Base-by-base conservation (phyloP, 23 red algal species). In the Gracilaria caudata region DNA sequence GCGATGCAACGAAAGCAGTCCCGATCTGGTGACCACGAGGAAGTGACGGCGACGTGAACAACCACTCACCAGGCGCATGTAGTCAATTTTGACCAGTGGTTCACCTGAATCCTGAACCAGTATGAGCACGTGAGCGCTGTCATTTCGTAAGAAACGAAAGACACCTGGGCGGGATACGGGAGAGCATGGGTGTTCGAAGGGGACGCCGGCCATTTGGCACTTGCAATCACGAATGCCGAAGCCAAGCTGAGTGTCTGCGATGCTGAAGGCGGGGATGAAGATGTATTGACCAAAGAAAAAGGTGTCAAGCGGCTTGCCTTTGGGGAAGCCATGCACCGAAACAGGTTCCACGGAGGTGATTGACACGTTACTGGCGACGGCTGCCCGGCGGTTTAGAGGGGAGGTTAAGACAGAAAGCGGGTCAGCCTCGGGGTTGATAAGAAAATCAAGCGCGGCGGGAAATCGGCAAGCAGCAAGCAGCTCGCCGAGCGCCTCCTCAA, bases 211-310 rank as follows among this genome's bases (percentile, higher is more conserved):
- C 4, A 26, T 6, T 7, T 25, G 17, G 21, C 24, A 19, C 33
- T 75, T 16, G 55, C 53, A 83, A 40, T 83, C 58, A 23, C 63
- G 79, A 44, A 83, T 40, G 56, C 79, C 79, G 32, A 86, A 86
- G 63, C 82, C 82, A 39, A 86, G 56, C 30, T 60, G 53, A 14
- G 47, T 86, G 44, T 60, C 64, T 8, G 56, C 82, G 45, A 86
- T 66, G 29, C 46, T 74, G 82, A 86, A 86, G 44, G 82, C 57
- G 9, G 82, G 82, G 65, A 86, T 66, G 70, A 75, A 75, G 70
- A 17, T 13, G 79, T 66, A 83, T 11, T 30, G 47, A 32, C 79
- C 79, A 3, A 16, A 7, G 79, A 83, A 83, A 45, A 60, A 8
- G 35, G 79, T 17, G 33, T 83, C 79, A 5, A 68, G 30, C 10